These are phyloP conservation scores for Malassezia japonica DNA, from an alignment of 1,284 basidiomycete species.

Conservation along the genomic window DNA sequence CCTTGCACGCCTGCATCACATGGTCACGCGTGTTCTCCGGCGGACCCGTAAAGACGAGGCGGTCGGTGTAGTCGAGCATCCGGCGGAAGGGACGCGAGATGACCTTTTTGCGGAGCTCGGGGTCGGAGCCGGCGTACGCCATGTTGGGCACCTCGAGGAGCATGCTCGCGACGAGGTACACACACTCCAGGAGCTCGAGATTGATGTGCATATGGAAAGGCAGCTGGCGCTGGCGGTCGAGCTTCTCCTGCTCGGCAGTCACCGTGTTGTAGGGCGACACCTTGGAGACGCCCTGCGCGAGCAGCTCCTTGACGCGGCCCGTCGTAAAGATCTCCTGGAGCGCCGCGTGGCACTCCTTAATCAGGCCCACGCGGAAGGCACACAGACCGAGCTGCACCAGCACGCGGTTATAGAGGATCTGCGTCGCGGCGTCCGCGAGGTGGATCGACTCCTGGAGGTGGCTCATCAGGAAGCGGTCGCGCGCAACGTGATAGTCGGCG, in stretches of 20 bases:
- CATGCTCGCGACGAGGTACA: slow-evolving; percentile 97
- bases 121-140: slow-evolving; percentile 86
- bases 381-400: slow-evolving; percentile 93
- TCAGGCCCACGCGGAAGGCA: slow-evolving; percentile 88
- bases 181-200: slow-evolving; percentile 90
- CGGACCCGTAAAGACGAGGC: slow-evolving; percentile 94
- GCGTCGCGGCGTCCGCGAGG: slow-evolving; percentile 89
- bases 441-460: slow-evolving; percentile 94
- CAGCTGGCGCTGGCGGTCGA: slow-evolving; percentile 86
- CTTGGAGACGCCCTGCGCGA: slow-evolving; percentile 84
- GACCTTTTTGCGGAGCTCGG: slow-evolving; percentile 61
- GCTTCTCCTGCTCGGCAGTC: slow-evolving; percentile 88
- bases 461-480: slow-evolving; percentile 97
- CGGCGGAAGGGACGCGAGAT: slow-evolving; percentile 93
- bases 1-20: slow-evolving; percentile 98
- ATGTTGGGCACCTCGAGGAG: slow-evolving; percentile 91
- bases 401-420: slow-evolving; percentile 95
- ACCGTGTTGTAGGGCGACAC: slow-evolving; percentile 73
- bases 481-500: slow-evolving; percentile 90
- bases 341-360: slow-evolving; percentile 84
- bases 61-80: slow-evolving; percentile 89
- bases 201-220: slow-evolving; percentile 99
- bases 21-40: slow-evolving; percentile 97
- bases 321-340: slow-evolving; percentile 93
- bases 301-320: slow-evolving; percentile 84